Conservation (phyloP, 1,284 basidiomycete species). For the Fistulinella cinereoalba region DNA sequence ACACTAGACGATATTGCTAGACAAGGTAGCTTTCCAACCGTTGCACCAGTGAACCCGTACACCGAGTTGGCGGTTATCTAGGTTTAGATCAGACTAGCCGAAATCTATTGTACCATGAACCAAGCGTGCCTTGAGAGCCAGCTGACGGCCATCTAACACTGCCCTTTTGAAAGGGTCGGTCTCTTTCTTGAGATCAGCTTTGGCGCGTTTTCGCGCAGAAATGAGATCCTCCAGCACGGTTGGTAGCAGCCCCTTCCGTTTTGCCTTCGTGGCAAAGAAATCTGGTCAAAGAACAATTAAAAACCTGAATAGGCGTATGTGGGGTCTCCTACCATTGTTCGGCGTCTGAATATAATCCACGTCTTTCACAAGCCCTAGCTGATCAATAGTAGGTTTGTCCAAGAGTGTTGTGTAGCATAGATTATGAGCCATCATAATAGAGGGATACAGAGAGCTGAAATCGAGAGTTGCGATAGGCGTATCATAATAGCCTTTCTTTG, state of each 20-base stretch:
- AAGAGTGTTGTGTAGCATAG: slow-evolving; percentile 93
- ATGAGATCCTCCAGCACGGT: slow-evolving; percentile 92
- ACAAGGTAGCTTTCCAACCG: slow-evolving; percentile 92
- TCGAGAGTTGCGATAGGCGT: slow-evolving; percentile 93
- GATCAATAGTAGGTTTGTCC: slow-evolving; percentile 74
- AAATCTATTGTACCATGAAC: neutral
- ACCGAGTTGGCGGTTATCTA: slow-evolving; percentile 97
- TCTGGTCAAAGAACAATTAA: slow-evolving; percentile 49
- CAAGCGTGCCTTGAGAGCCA: slow-evolving; percentile 78
- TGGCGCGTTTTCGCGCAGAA: slow-evolving; percentile 86
- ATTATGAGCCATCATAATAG: slow-evolving; percentile 99
- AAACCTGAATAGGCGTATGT: neutral
- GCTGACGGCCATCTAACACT: slow-evolving; percentile 90
- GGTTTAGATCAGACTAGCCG: neutral
- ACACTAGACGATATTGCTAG: slow-evolving; percentile 90
- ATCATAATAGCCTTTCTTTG: slow-evolving; percentile 91
- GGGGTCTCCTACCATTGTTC: slow-evolving; percentile 69
- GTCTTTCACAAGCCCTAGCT: slow-evolving; percentile 74
- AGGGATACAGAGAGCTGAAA: slow-evolving; percentile 96
- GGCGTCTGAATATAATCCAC: slow-evolving; percentile 90
- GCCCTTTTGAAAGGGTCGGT: slow-evolving; percentile 94
- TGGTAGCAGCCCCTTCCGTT: slow-evolving; percentile 84
- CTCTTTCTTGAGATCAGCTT: slow-evolving; percentile 91
- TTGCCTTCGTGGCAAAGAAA: slow-evolving; percentile 72
- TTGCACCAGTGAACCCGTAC: slow-evolving; percentile 96